Base-by-base conservation (phyloP, 1,284 basidiomycete species). In the Quambalaria eucalypti region DNA sequence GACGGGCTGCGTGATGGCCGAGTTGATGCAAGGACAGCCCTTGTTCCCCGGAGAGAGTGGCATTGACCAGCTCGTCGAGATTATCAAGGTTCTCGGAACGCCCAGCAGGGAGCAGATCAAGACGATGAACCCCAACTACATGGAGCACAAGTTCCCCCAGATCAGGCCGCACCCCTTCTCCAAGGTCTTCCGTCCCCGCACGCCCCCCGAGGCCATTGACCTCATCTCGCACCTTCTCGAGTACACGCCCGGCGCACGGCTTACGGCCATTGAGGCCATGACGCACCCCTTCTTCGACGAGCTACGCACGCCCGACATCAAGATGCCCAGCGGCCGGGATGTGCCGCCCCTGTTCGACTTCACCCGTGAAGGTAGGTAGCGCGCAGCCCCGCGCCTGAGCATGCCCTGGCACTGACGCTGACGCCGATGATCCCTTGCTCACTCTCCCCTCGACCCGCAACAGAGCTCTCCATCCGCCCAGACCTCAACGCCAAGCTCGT, bases 121-220 rank as follows among this genome's bases (percentile, higher is more conserved):
- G 86, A 97, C 95, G 67, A 99, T 99, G 93, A 99, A 99, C 79
- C 93, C 95, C 50, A 77, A 82, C 77, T 99, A 99, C 80, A 98
- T 98, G 95, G 95, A 99, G 78, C 93, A 99, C 84, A 97, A 97
- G 79, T 99, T 99, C 82, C 93, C 93, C 7, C 93, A 98, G 79
- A 99, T 99, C 81, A 93, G 95, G 77, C 90, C 92, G 36, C 76
- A 77, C 68, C 76, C 76, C 33, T 77, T 77, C 65, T 64, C 56
- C 51, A 77, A 92, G 88, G 95, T 99, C 56, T 99, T 99, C 85
- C 86, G 93, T 68, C 92, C 93, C 48, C 88, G 93, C 73, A 98
- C 93, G 23, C 85, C 92, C 10, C 84, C 87, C 36, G 93, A 97
- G 77, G 90, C 93, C 58, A 97, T 99, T 78, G 88, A 95, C 71